Evolutionary conservation across 352 stramenopile species (phyloP).

Genomic region (Phytophthora kernoviae): DNA sequence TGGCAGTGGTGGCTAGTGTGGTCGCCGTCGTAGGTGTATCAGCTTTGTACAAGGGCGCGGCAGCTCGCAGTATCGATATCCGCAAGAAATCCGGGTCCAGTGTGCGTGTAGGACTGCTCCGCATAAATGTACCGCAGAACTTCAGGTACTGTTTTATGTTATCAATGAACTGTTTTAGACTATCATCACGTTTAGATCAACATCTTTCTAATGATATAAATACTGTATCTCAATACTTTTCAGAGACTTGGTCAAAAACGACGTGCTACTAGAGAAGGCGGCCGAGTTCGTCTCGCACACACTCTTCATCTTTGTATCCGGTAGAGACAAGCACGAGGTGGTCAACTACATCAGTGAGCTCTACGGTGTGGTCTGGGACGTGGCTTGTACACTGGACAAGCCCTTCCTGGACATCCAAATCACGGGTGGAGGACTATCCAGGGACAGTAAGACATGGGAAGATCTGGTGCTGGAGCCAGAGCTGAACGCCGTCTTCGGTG

Average conservation of each 20-base stretch:
- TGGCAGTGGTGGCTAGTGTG: slow-evolving; percentile 52
- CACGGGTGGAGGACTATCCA: slow-evolving; percentile 33
- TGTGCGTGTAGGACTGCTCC: slow-evolving; percentile 55
- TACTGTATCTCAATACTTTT: not conserved
- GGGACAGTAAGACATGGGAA: slow-evolving; percentile 54
- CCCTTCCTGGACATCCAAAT: slow-evolving; percentile 70
- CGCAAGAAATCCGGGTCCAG: slow-evolving; percentile 6
- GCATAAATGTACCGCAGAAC: slow-evolving; percentile 61
- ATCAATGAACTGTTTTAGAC: slow-evolving; percentile 3
- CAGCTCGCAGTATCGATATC: not conserved
- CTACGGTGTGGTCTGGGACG: slow-evolving; percentile 76
- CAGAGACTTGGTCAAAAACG: slow-evolving; percentile 65
- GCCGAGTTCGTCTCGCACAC: slow-evolving; percentile 47
- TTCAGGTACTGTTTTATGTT: slow-evolving; percentile 34
- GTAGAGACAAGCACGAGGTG: slow-evolving; percentile 55
- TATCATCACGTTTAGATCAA: slow-evolving; percentile 3
- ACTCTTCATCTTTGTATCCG: slow-evolving; percentile 72
- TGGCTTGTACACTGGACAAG: slow-evolving; percentile 58
- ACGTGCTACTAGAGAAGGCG: slow-evolving; percentile 77
- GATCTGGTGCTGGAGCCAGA: slow-evolving; percentile 67
- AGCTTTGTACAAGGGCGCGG: slow-evolving; percentile 44
- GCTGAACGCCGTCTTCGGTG: slow-evolving; percentile 69
- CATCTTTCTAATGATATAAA: not conserved
- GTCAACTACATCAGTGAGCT: slow-evolving; percentile 83
- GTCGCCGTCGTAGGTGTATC: slow-evolving; percentile 49